Evolutionary conservation across 495 filamentous ascomycete species (phyloP), one percentile per base, ranked within the genome.

Genomic region (Lineolata rhizophorae): DNA sequence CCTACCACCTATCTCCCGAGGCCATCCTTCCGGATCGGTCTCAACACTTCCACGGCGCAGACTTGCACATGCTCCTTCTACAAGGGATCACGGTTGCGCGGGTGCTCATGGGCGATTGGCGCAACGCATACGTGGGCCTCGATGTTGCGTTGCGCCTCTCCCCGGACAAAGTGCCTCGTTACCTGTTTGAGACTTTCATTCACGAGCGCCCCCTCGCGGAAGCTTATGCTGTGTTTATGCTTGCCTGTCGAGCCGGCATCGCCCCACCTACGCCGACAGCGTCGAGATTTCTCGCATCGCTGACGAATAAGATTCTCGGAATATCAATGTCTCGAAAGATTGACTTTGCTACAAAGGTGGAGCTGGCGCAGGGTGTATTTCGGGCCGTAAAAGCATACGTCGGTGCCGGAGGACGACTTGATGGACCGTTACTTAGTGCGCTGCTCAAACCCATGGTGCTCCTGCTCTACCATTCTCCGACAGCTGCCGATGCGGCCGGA

Each of bases 51-150:
- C 43, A 29, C 0, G 43, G 51, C 13, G 43, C 36, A 10, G 55
- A 48, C 9, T 42, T 55, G 3, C 41, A 50, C 2, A 42, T 58
- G 17, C 44, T 48, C 32, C 43, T 64, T 2, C 42, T 64, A 9
- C 60, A 62, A 36, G 60, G 60, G 12, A 62, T 64, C 13, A 31
- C 57, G 20, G 60, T 54, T 3, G 60, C 60, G 1, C 49, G 60
- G 10, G 20, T 58, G 2, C 36, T 57, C 1, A 43, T 45, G 24
- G 53, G 58, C 3, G 55, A 63, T 31, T 57, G 56, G 50, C 36
- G 38, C 22, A 49, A 50, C 6, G 54, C 60, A 4, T 64, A 64
- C 35, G 42, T 63, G 19, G 58, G 49, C 6, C 41, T 63, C 14
- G 60, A 64, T 32, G 50, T 51, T 13, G 51, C 47, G n/a, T 37